Conservation (phyloP, 306 rosid genomes). For the Vigna radiata region DNA sequence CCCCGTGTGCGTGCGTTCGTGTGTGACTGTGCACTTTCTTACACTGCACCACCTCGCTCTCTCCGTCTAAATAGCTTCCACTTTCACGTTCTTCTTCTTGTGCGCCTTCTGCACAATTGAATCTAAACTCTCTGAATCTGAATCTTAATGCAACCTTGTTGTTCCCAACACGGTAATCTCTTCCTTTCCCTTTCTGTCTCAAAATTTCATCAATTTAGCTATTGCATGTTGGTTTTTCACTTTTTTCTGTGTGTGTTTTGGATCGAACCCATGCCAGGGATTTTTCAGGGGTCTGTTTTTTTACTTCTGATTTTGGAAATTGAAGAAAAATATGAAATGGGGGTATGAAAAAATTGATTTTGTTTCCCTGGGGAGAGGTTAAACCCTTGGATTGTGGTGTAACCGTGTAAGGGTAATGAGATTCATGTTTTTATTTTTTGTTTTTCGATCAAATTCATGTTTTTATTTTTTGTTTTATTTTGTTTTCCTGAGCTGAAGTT, state of each 20-base stretch:
- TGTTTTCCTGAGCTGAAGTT: background rate
- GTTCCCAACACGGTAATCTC: constrained; percentile 31
- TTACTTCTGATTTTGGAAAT: background rate
- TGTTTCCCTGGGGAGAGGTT: constrained; percentile 12
- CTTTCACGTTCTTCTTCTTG: background rate
- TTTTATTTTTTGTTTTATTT: background rate
- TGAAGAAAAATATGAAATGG: background rate
- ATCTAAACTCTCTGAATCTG: constrained; percentile 28
- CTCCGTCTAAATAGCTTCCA: constrained; percentile 37
- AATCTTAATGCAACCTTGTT: background rate
- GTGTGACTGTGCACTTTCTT: constrained; percentile 33
- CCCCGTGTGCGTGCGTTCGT: background rate
- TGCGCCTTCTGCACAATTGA: constrained; percentile 31
- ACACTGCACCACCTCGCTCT: constrained; percentile 35
- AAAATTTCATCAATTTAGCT: background rate
- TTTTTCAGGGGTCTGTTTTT: background rate
- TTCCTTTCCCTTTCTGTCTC: background rate
- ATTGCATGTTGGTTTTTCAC: background rate
- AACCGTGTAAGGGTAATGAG: background rate
- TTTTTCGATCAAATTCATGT: background rate
- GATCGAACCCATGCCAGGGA: background rate
- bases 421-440: background rate
- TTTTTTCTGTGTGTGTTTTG: constrained; percentile 1
- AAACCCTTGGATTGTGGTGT: constrained; percentile 40
- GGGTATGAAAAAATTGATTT: background rate